Evolutionary conservation across 306 rosid species (phyloP).

Genomic region (Vicia faba): DNA sequence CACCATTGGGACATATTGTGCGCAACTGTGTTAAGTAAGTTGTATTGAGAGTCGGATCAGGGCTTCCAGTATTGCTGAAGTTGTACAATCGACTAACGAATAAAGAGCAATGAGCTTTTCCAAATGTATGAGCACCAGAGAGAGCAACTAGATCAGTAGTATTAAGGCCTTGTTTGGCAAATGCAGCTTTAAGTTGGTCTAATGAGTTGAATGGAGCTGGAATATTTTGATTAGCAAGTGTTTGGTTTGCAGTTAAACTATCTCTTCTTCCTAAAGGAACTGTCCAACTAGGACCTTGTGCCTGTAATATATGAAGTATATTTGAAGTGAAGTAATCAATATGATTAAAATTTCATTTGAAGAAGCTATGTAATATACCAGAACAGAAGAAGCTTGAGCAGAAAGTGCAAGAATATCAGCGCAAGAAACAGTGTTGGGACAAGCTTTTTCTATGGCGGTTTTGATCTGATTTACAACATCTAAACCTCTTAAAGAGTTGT

Average conservation of each 20-base stretch:
- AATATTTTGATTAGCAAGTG: constrained; percentile 38
- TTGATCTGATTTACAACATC: constrained; percentile 12
- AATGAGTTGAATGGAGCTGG: constrained; percentile 40
- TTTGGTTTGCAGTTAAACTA: constrained; percentile 43
- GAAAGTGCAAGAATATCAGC: constrained; percentile 24
- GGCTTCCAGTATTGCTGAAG: constrained; percentile 28
- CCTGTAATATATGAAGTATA: too few species aligned
- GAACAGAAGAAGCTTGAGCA: neutral
- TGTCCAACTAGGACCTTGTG: constrained; percentile 39
- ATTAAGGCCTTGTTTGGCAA: constrained; percentile 43
- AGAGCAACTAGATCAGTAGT: constrained; percentile 60
- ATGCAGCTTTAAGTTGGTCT: constrained; percentile 22
- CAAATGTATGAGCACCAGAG: constrained; percentile 58
- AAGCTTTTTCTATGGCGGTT: neutral
- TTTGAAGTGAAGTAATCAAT: too few species aligned
- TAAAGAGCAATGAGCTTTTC: constrained; percentile 32
- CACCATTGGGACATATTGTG: constrained; percentile 27
- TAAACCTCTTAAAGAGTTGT: neutral
- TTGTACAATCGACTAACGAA: constrained; percentile 35
- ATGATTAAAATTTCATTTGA: too few species aligned
- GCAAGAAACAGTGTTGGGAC: constrained; percentile 16
- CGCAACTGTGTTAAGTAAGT: constrained; percentile 23
- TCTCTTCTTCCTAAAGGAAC: constrained; percentile 64
- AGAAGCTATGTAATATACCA: neutral
- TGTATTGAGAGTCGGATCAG: constrained; percentile 44